Conservation (phyloP, 805 yeast genomes). For the Candida yuanshanica region DNA sequence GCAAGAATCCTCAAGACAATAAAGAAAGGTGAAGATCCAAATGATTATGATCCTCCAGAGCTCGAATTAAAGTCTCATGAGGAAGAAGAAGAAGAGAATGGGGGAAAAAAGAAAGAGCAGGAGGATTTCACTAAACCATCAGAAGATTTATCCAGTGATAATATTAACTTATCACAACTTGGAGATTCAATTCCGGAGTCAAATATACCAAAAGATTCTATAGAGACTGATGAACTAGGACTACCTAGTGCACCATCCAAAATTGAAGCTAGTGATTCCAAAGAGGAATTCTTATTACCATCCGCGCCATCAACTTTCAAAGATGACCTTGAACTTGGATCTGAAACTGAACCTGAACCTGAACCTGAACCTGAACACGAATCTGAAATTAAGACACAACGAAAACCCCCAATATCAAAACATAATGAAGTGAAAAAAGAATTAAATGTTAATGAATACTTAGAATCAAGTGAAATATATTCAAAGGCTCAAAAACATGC, state of each 20-base stretch:
- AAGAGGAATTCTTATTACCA: background rate
- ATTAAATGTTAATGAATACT: constrained; percentile 38
- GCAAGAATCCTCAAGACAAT: constrained; percentile 47
- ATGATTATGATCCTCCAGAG: constrained; percentile 41
- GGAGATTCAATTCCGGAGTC: constrained; percentile 1
- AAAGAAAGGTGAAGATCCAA: constrained; percentile 50
- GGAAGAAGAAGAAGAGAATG: constrained; percentile 3
- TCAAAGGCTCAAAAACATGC: constrained; percentile 61
- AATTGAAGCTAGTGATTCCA: background rate
- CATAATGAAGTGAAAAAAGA: constrained; percentile 5
- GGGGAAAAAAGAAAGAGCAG: background rate
- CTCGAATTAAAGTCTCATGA: background rate
- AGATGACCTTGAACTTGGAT: constrained; percentile 1
- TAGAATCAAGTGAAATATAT: constrained; percentile 51
- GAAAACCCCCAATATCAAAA: background rate
- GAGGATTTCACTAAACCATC: constrained; percentile 6
- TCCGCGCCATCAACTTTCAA: constrained; percentile 10
- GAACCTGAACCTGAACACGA: background rate
- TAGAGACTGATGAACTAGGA: constrained; percentile 1
- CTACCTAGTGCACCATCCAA: constrained; percentile 7
- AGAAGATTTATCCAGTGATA: constrained; percentile 3
- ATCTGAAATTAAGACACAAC: background rate
- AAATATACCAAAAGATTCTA: constrained; percentile 8
- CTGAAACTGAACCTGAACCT: background rate
- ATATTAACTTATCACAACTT: too few relatives aligned